Evolutionary conservation across 208 protist genomes (phyloP), one percentile per base, ranked within the genome.

Genomic region (Leishmania tarentolae): DNA sequence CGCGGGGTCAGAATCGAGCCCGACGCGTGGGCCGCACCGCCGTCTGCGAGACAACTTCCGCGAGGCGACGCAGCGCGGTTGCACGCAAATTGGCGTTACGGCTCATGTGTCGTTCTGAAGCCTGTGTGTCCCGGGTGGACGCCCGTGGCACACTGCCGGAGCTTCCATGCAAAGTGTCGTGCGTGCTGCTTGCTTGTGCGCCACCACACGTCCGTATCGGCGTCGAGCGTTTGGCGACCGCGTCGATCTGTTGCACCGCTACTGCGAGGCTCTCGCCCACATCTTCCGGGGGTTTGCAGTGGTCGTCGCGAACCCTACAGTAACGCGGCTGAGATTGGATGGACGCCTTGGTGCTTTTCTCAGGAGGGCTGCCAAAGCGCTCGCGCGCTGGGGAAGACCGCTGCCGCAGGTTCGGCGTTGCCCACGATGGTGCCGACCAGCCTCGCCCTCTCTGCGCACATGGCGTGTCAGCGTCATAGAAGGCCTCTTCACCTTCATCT

Each of bases 21-120:
- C n/a, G 59, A 35, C 53, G 57, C 50, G 53, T 69, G 24, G 76
- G 63, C 37, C 81, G 80, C 56, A 94, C 84, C 42, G 90, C 90
- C 61, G 92, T 94, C 69, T 86, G 81, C 24, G 92, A 88, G 9
- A 94, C 88, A 1, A 96, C 87, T 53, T 96, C 90, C 28, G 91
- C 87, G 24, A 94, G 77, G 28, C 90, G 86, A 2, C 85, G 86
- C 66, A 93, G 73, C 46, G 90, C 87, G 2, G 83, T 78, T 0
- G 87, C 78, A 42, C 87, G 83, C 79, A 87, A 46, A 40, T 89
- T 91, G 0, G 66, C 78, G 65, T 87, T 85, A 40, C 65, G 66
- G 75, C 63, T 80, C 42, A 82, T 79, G 65, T 46, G 19, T n/a
- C 74, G 57, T 59, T 82, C 61, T 53, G 78, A 74, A 3, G 35